Evolutionary conservation across 2,329 filamentous ascomycete genomes (phyloP).

Genomic region (Pyrenochaeta sp.): DNA sequence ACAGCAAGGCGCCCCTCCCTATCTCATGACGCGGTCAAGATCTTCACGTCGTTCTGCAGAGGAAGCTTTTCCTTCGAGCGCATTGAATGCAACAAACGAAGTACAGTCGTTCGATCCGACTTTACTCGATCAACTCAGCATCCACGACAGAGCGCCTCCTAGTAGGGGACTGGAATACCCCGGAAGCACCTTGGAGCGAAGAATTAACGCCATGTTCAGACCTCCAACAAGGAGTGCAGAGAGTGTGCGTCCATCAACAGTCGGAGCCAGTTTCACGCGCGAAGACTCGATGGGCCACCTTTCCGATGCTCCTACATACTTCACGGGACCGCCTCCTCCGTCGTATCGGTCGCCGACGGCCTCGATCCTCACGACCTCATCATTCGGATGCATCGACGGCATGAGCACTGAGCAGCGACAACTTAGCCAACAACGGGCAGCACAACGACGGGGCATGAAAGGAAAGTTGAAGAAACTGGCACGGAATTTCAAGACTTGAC

Average conservation of each 20-base stretch:
- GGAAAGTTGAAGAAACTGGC: conserved; percentile 39
- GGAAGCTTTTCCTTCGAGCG: conserved; percentile 12
- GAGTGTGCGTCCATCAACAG: conserved; percentile 21
- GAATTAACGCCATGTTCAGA: conserved; percentile 19
- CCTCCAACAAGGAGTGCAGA: conserved; percentile 13
- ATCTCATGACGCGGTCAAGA: conserved; percentile 12
- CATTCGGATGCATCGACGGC: conserved; percentile 46
- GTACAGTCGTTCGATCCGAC: conserved; percentile 4
- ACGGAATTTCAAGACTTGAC: conserved; percentile 24
- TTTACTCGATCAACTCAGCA: conserved; percentile 5
- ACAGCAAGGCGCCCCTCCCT: conserved; percentile 8
- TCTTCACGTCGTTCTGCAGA: conserved; percentile 11
- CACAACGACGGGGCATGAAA: conserved; percentile 29
- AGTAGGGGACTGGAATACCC: conserved; percentile 17
- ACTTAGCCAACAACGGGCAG: conserved; percentile 33
- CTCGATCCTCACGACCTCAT: conserved; percentile 42
- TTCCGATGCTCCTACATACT: conserved; percentile 44
- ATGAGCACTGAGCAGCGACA: conserved; percentile 37
- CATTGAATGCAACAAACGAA: conserved; percentile 4
- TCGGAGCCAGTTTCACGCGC: conserved; percentile 18
- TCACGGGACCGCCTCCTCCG: conserved; percentile 40
- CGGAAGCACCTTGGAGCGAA: conserved; percentile 25
- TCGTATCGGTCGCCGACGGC: conserved; percentile 41
- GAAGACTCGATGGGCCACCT: conserved; percentile 42
- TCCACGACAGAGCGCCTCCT: conserved; percentile 15